A percentile compares a stretch with the other conserved stretches of the same genome.
Evolutionary conservation across 2,329 filamentous ascomycete genomes (phyloP).

Genomic region (Pseudogymnoascus sp.): DNA sequence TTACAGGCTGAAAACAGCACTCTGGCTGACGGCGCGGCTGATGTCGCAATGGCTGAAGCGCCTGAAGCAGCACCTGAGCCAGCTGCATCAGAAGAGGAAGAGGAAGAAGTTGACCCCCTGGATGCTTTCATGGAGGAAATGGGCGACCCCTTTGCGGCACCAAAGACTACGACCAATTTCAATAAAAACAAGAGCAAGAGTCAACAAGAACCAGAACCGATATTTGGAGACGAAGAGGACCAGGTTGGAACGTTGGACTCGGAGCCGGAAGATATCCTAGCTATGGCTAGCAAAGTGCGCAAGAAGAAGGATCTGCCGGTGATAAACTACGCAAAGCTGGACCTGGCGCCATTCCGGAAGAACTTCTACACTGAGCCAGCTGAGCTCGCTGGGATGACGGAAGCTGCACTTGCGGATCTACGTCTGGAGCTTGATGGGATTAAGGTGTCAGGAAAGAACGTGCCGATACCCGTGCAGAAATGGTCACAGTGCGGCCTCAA

Average conservation of each 20-base stretch:
- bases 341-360: constrained; percentile 81
- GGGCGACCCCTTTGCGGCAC: constrained; percentile 41
- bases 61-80: constrained; percentile 19
- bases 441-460: constrained; percentile 80
- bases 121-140: constrained; percentile 88
- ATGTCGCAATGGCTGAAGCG: constrained; percentile 30
- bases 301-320: constrained; percentile 96
- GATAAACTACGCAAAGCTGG: constrained; percentile 78
- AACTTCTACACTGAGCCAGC: constrained; percentile 90
- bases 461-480: constrained; percentile 89
- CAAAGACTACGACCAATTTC: constrained; percentile 27
- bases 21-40: constrained; percentile 20
- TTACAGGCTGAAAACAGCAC: constrained; percentile 37
- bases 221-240: constrained; percentile 81
- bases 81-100: constrained; percentile 41
- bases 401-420: constrained; percentile 74
- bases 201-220: constrained; percentile 66
- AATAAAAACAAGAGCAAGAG: constrained; percentile 33
- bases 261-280: constrained; percentile 56
- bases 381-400: constrained; percentile 74
- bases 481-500: constrained; percentile 94
- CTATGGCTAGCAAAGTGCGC: constrained; percentile 50
- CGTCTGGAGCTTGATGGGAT: constrained; percentile 89
- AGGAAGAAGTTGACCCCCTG: constrained; percentile 77
- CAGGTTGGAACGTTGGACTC: constrained; percentile 56